Evolutionary conservation across 2,329 filamentous ascomycete species (phyloP).

Genomic region (Colletotrichum theobromicola): DNA sequence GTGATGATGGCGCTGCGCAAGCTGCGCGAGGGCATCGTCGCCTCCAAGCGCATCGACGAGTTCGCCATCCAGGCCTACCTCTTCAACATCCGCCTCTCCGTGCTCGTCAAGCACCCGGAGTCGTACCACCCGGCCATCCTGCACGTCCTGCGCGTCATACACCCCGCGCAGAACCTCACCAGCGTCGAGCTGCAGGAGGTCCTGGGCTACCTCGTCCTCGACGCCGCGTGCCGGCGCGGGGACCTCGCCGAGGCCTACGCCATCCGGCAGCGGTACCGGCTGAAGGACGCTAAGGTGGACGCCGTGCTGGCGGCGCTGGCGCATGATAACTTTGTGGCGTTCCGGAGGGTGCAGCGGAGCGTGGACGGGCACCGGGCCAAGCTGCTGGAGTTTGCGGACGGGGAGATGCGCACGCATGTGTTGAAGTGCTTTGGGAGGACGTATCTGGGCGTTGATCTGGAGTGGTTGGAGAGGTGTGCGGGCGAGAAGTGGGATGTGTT

Average conservation of each 20-base stretch:
- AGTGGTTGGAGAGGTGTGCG: slow-evolving; percentile 72
- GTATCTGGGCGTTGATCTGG: slow-evolving; percentile 76
- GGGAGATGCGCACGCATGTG: slow-evolving; percentile 74
- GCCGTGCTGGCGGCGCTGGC: slow-evolving; percentile 72
- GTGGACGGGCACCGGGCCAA: slow-evolving; percentile 83
- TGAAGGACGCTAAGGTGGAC: slow-evolving; percentile 73
- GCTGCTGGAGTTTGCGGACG: slow-evolving; percentile 82
- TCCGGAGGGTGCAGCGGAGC: slow-evolving; percentile 71
- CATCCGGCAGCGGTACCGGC: slow-evolving; percentile 63
- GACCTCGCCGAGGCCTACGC: slow-evolving; percentile 77
- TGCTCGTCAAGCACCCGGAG: slow-evolving; percentile 82
- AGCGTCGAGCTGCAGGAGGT: slow-evolving; percentile 79
- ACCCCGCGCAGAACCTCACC: slow-evolving; percentile 71
- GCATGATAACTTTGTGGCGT: slow-evolving; percentile 82
- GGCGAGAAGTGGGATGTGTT: slow-evolving; percentile 77
- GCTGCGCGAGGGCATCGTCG: slow-evolving; percentile 87
- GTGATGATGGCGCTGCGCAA: slow-evolving; percentile 89
- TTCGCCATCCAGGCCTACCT: slow-evolving; percentile 92
- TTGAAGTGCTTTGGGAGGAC: slow-evolving; percentile 86
- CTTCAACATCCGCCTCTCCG: slow-evolving; percentile 85
- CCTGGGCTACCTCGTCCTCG: slow-evolving; percentile 80
- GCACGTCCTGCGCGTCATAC: slow-evolving; percentile 76
- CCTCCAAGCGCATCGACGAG: slow-evolving; percentile 74
- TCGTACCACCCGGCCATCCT: slow-evolving; percentile 89
- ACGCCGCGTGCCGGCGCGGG: slow-evolving; percentile 83